Conservation (phyloP, 2,329 filamentous ascomycete genomes). For the Fusarium coffeatum region DNA sequence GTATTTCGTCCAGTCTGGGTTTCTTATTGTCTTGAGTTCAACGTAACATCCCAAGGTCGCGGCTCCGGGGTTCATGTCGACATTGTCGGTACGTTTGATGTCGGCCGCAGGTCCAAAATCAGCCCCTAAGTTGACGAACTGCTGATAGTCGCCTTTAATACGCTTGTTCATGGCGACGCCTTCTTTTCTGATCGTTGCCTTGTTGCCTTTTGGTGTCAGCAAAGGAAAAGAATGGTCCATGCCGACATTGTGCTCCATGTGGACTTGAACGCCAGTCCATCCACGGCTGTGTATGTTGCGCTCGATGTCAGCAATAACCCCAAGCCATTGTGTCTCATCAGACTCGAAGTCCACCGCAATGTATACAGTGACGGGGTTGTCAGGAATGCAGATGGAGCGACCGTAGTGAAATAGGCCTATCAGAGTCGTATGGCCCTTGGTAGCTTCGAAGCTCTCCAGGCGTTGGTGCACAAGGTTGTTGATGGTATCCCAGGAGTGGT, state of each 20-base stretch:
- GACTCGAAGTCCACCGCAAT: neutral
- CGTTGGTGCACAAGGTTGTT: neutral
- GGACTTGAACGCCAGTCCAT: neutral
- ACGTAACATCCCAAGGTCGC: neutral
- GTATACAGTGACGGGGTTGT: conserved; percentile 1
- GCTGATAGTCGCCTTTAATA: neutral
- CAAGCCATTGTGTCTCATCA: conserved; percentile 3
- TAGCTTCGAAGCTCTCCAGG: neutral
- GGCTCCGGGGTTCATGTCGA: neutral
- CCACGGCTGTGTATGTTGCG: neutral
- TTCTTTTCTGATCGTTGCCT: neutral
- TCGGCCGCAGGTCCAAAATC: neutral
- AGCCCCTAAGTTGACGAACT: neutral
- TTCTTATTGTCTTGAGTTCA: neutral
- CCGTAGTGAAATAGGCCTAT: conserved; percentile 1
- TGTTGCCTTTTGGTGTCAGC: neutral
- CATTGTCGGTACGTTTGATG: neutral
- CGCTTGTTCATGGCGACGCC: neutral
- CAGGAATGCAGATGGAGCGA: too few species aligned
- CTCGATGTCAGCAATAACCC: neutral
- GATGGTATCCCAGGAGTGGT: neutral
- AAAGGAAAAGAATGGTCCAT: neutral
- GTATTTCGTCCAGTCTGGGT: neutral
- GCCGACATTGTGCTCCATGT: conserved; percentile 8
- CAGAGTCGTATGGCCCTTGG: neutral